Base-by-base conservation (phyloP, 768 basidiomycete genomes). In the Russula olivacea region DNA sequence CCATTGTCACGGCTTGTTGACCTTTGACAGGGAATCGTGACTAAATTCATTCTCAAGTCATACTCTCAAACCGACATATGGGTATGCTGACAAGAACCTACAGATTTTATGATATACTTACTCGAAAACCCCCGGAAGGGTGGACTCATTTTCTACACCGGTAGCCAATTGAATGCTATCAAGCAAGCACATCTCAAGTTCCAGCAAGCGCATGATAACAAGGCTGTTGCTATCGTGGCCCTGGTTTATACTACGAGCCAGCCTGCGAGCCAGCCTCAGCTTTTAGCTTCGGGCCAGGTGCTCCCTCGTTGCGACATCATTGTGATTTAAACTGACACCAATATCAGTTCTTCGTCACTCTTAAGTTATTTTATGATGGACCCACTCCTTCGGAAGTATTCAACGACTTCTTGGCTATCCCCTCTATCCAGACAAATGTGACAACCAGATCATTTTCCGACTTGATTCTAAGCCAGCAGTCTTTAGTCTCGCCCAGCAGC, bases 371-470 rank as follows among this genome's bases (percentile, higher is more conserved):
- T 32, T 69, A 69, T 49, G 61, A 69, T 34, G 68, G 40, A 1
- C 66, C 68, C 8, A 67, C 56, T n/a, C 57, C 63, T 15, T 30
- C 3, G 1, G 67, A 67, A 6, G 53, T 64, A 19, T 69, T 69
- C 36, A 60, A 68, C 19, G 62, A 66, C 21, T 58, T 69, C 23
- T 38, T 68, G 28, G 65, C 55, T 40, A 55, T 68, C 19, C 64
- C 65, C 0, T 17, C 47, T 10, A 40, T 53, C n/a, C 19, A 47
- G 25, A 38, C 19, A 0, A 53, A 59, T 15, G 54, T 64, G 17
- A 7, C 21, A 4, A 51, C 66, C 9, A 47, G 38, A 19, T 59
- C 55, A n/a, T 58, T 54, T 36, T 14, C 43, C n/a, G 55, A 55
- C 49, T 41, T 58, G 8, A 21, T 64, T 23, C 30, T 10, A 15